Conservation (phyloP, 768 basidiomycete genomes). For the Lactifluus piperatus region DNA sequence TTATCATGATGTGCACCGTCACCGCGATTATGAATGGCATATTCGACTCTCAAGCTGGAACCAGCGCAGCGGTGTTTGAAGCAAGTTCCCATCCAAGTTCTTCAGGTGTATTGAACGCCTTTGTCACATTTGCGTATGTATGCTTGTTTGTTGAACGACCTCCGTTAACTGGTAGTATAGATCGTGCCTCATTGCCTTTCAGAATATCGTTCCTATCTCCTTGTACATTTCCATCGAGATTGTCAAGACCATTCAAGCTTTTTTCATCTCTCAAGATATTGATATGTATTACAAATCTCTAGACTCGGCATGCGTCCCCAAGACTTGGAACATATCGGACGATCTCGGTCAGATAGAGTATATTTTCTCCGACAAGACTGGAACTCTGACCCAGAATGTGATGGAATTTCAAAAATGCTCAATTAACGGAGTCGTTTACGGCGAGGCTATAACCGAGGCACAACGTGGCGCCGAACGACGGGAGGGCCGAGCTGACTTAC, state of each 20-base stretch:
- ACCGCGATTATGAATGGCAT: slow-evolving; percentile 72
- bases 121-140: slow-evolving; percentile 88
- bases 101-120: slow-evolving; percentile 56
- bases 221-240: slow-evolving; percentile 97
- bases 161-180: slow-evolving; percentile 32
- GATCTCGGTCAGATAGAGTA: slow-evolving; percentile 99
- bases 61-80: slow-evolving; percentile 72
- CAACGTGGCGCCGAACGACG: slow-evolving; percentile 87
- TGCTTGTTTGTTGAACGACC: not conserved
- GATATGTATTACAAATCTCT: slow-evolving; percentile 93
- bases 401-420: slow-evolving; percentile 99
- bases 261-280: slow-evolving; percentile 90
- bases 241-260: slow-evolving; percentile 96
- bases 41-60: slow-evolving; percentile 47
- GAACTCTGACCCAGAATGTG: slow-evolving; percentile 94
- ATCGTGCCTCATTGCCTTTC: slow-evolving; percentile 90
- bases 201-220: slow-evolving; percentile 94
- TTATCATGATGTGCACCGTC: slow-evolving; percentile 67
- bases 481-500: slow-evolving; percentile 56
- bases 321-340: slow-evolving; percentile 98
- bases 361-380: slow-evolving; percentile 89
- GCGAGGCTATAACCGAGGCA: slow-evolving; percentile 93
- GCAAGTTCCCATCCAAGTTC: slow-evolving; percentile 50
- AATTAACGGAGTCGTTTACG: slow-evolving; percentile 73
- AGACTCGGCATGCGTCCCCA: slow-evolving; percentile 85